Percentiles rank a stretch among this genome's conserved stretches.
These are phyloP conservation scores for Yamadazyma endophytica DNA, from an alignment of 805 yeast genomes.

Conservation along the genomic window DNA sequence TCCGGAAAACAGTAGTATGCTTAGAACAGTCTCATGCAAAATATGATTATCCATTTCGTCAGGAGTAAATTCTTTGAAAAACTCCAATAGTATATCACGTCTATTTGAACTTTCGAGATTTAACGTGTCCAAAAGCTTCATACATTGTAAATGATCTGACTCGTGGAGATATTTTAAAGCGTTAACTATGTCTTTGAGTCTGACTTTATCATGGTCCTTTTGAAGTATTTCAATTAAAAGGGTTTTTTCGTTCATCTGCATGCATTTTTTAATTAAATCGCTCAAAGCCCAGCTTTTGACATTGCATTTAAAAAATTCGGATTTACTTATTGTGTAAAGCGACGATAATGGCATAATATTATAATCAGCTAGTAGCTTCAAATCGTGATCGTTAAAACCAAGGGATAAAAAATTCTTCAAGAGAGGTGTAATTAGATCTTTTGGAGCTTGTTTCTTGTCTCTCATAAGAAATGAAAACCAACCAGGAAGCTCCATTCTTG, in stretches of 20 bases:
- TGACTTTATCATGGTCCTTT: not conserved
- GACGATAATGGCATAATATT: too few species aligned
- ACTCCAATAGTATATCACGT: not conserved
- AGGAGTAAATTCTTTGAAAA: slow-evolving; percentile 1
- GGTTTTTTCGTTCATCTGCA: too few species aligned
- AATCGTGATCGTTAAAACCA: too few species aligned
- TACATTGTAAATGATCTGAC: not conserved
- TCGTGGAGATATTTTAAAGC: not conserved
- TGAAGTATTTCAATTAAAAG: too few species aligned
- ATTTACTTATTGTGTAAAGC: too few species aligned
- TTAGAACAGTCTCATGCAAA: slow-evolving; percentile 5
- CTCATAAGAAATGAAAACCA: slow-evolving; percentile 7
- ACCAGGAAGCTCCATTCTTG: slow-evolving; percentile 3
- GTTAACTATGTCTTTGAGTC: not conserved
- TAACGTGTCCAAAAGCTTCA: not conserved
- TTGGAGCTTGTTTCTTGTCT: not conserved
- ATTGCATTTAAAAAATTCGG: too few species aligned
- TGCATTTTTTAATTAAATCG: not conserved
- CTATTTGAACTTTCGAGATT: not conserved
- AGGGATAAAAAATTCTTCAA: slow-evolving; percentile 4
- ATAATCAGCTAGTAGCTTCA: too few species aligned
- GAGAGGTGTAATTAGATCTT: not conserved
- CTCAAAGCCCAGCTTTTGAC: slow-evolving; percentile 2
- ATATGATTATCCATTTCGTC: not conserved
- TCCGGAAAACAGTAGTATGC: not conserved